Evolutionary conservation across 225 moss, liverwort and hornwort genomes (phyloP).

Genomic region (Physcomitrellopsis africana): DNA sequence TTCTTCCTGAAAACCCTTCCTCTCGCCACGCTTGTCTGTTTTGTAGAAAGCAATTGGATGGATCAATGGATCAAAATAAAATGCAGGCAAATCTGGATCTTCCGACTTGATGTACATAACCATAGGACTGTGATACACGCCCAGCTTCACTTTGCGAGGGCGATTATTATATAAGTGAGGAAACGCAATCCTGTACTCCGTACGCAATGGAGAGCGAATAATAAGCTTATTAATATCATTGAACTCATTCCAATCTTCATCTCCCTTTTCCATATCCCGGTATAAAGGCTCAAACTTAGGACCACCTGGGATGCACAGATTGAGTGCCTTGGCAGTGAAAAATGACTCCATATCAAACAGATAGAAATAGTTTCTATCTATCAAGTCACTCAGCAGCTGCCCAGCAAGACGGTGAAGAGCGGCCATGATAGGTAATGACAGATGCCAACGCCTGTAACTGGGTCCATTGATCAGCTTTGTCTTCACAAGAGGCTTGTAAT

Average conservation of each 20-base stretch:
- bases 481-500: slow-evolving; percentile 96
- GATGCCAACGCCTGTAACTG: slow-evolving; percentile 98
- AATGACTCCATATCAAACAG: slow-evolving; percentile 99
- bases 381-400: slow-evolving; percentile 94
- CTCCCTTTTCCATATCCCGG: slow-evolving; percentile 99
- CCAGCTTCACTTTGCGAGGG: slow-evolving; percentile 94
- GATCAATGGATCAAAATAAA: slow-evolving; percentile 98
- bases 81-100: slow-evolving; percentile 97
- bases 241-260: slow-evolving; percentile 99
- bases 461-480: slow-evolving; percentile 98
- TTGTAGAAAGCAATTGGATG: slow-evolving; percentile 99
- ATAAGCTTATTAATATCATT: slow-evolving; percentile 99
- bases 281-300: slow-evolving; percentile 99
- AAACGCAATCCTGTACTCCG: slow-evolving; percentile 98
- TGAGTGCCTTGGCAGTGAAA: slow-evolving; percentile 98
- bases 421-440: slow-evolving; percentile 97
- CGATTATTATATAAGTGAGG: slow-evolving; percentile 98
- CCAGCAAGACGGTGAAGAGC: slow-evolving; percentile 99
- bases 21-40: slow-evolving; percentile 84
- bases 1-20: slow-evolving; percentile 78
- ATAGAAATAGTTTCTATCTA: slow-evolving; percentile 97
- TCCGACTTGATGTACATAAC: slow-evolving; percentile 99
- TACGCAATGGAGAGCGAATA: slow-evolving; percentile 93
- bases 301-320: slow-evolving; percentile 98
- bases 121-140: slow-evolving; percentile 99